phyloP scores from a whole-genome alignment of 345 rosid genomes.

The Corchorus olitorius region DNA sequence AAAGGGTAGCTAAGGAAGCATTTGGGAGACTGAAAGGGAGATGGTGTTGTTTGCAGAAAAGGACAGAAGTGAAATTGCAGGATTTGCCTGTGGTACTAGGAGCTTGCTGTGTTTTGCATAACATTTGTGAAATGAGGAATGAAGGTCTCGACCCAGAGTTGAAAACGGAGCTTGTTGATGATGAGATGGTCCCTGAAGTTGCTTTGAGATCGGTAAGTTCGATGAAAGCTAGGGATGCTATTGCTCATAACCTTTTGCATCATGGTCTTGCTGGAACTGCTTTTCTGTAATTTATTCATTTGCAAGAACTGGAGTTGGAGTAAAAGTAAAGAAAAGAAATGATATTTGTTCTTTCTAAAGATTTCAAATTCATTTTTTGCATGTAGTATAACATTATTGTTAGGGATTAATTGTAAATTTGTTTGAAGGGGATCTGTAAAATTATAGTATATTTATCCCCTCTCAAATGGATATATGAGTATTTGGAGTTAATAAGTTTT shows the following conservation, averaged over 20 bases:
- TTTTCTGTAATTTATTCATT: constrained; percentile 34
- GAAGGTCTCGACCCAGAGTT: constrained; percentile 56
- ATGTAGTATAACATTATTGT: no score
- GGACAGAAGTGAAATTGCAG: constrained; percentile 76
- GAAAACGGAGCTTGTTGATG: constrained; percentile 55
- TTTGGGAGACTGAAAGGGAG: constrained; percentile 72
- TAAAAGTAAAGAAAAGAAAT: no score
- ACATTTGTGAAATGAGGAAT: constrained; percentile 62
- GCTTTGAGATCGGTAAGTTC: constrained; percentile 51
- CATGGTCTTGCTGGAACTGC: constrained; percentile 76
- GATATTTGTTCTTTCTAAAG: background rate
- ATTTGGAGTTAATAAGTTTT: no score
- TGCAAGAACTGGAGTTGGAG: no score
- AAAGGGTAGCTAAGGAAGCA: constrained; percentile 59
- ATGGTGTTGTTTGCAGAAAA: constrained; percentile 80
- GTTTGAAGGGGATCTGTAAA: no score
- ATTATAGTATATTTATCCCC: no score
- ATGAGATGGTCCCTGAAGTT: constrained; percentile 67
- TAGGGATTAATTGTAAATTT: no score
- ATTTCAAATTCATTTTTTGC: background rate
- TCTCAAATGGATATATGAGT: no score
- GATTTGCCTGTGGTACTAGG: constrained; percentile 81
- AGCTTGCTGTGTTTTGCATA: constrained; percentile 80
- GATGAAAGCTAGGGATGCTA: constrained; percentile 66
- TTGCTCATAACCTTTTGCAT: constrained; percentile 77